Conservation (phyloP, 2,329 filamentous ascomycete genomes). For the Cladorrhinum sp. region DNA sequence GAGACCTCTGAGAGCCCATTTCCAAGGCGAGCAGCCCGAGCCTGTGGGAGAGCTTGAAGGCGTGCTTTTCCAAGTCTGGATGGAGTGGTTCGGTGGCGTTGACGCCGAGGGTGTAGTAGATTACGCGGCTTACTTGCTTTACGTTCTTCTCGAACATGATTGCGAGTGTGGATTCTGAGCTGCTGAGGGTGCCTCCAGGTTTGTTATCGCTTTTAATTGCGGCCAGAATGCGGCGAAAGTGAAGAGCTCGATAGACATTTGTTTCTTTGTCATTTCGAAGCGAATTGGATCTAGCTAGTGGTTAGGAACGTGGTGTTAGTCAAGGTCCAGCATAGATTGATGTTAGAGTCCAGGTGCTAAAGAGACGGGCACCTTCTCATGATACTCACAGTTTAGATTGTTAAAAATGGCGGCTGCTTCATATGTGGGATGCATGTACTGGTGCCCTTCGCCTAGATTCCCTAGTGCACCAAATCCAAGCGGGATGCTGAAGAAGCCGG, state of each 20-base stretch:
- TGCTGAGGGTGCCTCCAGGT: background rate
- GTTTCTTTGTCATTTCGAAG: background rate
- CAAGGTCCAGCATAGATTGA: no score
- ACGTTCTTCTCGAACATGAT: background rate
- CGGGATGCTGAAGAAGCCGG: background rate
- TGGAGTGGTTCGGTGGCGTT: no score
- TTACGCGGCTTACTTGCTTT: background rate
- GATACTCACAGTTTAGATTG: no score
- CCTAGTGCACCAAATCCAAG: background rate
- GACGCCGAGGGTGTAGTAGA: background rate
- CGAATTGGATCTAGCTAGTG: no score
- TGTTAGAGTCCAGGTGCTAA: no score
- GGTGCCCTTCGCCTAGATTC: background rate
- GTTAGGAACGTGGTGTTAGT: no score
- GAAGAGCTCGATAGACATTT: background rate
- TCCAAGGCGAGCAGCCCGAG: constrained; percentile 4
- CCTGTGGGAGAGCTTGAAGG: background rate
- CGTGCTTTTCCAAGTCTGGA: no score
- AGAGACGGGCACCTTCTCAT: no score
- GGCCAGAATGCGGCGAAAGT: background rate
- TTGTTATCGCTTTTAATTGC: background rate
- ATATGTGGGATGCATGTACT: no score
- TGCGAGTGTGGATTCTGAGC: background rate
- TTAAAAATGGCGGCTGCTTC: no score
- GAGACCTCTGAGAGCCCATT: constrained; percentile 8